phyloP scores from a whole-genome alignment of 305 asterid species.

The Rubia tinctorum region DNA sequence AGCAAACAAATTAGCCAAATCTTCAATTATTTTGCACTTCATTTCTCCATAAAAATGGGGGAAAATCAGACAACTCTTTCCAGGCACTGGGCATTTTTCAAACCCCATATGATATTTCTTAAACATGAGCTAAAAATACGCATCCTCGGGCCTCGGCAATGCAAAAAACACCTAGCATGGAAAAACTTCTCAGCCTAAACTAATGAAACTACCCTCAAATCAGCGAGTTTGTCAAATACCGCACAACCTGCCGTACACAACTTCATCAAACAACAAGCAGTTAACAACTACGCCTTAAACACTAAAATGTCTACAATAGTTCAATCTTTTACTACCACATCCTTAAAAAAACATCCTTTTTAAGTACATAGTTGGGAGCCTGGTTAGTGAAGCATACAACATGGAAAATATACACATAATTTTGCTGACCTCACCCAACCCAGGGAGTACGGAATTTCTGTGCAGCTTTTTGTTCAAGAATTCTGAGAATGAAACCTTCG shows the following conservation, averaged over 20 bases:
- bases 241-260: neutral
- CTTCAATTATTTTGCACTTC: neutral
- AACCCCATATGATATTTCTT: neutral
- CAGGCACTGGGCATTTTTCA: neutral
- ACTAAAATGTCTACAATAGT: neutral
- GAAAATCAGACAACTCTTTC: neutral
- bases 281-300: neutral
- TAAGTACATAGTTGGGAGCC: neutral
- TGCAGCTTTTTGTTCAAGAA: constrained; percentile 55
- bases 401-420: neutral
- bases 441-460: constrained; percentile 43
- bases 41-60: neutral
- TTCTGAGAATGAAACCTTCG: constrained; percentile 50
- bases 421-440: constrained; percentile 37
- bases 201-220: neutral
- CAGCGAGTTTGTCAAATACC: neutral
- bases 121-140: neutral
- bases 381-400: neutral
- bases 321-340: neutral
- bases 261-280: neutral
- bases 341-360: neutral
- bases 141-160: neutral
- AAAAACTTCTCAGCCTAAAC: neutral
- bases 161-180: neutral
- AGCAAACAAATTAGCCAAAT: neutral